Evolutionary conservation across 2,329 filamentous ascomycete species (phyloP).

Genomic region (Arthrobotrys pseudoclavata): DNA sequence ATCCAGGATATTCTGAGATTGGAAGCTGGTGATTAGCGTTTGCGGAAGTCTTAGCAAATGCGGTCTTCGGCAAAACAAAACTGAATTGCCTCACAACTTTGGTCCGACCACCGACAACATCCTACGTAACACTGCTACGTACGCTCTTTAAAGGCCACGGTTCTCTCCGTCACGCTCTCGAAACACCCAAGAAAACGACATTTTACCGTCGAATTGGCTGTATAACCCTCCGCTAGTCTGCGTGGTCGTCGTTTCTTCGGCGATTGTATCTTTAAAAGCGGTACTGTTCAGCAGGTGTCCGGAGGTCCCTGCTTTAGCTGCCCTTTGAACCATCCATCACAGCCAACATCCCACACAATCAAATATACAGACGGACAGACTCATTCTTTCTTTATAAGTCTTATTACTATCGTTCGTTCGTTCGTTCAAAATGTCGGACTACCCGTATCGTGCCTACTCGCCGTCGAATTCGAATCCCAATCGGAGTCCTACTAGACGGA

Average conservation of each 20-base stretch:
- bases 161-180: constrained; percentile 29
- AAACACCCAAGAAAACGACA: neutral
- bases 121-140: constrained; percentile 57
- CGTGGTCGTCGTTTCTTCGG: neutral
- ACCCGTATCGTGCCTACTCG: constrained; percentile 51
- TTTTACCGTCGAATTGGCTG: neutral
- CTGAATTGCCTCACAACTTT: constrained; percentile 30
- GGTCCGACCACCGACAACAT: constrained; percentile 40
- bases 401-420: neutral
- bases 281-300: neutral
- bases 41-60: constrained; percentile 22
- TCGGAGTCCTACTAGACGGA: constrained; percentile 48
- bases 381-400: neutral
- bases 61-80: constrained; percentile 39
- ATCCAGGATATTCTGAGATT: neutral
- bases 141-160: constrained; percentile 48
- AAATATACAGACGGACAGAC: neutral
- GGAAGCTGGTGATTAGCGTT: constrained; percentile 29
- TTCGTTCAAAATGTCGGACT: constrained; percentile 39
- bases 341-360: neutral
- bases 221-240: neutral
- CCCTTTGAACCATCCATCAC: neutral
- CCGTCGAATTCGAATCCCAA: constrained; percentile 29
- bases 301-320: neutral
- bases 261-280: constrained; percentile 6